Evolutionary conservation across 2,329 filamentous ascomycete species (phyloP).

Genomic region (Seiridium unicorne): DNA sequence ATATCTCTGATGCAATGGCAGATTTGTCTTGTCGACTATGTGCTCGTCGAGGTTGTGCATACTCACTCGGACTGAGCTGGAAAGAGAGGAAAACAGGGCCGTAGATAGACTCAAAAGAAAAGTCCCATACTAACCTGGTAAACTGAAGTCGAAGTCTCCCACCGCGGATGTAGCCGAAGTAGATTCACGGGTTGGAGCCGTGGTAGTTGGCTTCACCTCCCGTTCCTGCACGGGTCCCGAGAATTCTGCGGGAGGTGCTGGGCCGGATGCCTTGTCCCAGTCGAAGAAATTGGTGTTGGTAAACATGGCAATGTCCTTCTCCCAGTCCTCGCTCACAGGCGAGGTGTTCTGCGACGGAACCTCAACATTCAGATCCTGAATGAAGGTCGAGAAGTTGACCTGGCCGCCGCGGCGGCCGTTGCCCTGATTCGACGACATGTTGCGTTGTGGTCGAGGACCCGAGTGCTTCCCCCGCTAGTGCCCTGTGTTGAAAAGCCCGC

Average conservation of each 20-base stretch:
- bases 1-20: neutral
- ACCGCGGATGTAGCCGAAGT: neutral
- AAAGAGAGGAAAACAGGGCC: neutral
- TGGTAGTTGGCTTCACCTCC: neutral
- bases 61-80: neutral
- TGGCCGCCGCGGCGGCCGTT: constrained; percentile 60
- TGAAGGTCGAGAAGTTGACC: constrained; percentile 84
- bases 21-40: neutral
- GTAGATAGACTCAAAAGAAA: neutral
- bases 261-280: constrained; percentile 49
- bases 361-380: constrained; percentile 79
- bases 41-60: neutral
- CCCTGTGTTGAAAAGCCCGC: neutral
- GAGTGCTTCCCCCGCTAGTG: neutral
- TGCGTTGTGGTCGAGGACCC: neutral
- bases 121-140: constrained; percentile 3
- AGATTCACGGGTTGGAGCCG: neutral
- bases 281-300: constrained; percentile 83
- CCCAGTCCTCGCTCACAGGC: constrained; percentile 48
- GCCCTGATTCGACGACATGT: neutral
- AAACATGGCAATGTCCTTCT: constrained; percentile 75
- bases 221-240: constrained; percentile 5
- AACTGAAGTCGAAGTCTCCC: constrained; percentile 5
- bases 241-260: neutral
- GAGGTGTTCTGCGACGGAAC: constrained; percentile 50